Evolutionary conservation across 495 filamentous ascomycete species (phyloP), one percentile per base, ranked within the genome.

Genomic region (Xylaria castorea): DNA sequence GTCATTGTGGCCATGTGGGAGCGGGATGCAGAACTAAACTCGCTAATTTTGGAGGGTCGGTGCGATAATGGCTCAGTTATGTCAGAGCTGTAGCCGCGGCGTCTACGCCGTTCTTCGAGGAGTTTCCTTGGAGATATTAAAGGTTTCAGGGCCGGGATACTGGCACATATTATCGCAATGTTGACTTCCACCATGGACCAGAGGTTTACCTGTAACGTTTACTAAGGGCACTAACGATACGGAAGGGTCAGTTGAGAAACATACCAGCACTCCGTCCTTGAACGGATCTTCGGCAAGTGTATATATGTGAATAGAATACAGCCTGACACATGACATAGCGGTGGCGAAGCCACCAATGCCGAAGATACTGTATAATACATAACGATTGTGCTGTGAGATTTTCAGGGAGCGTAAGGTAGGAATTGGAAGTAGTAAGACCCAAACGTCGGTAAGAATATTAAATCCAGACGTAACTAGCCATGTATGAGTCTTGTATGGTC

Each of bases 371-470:
- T 85, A 81, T 7, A 89, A 80, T 20, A 82, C 84, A 8, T 76
- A 80, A 0, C 71, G 71, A n/a, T 80, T 85, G 48, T 85, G 82
- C 64, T 84, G 80, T 11, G 76, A 74, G 62, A 83, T 79, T 27
- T 66, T 71, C 61, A 86, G 77, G 0, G 75, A 69, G 68, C 78
- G 79, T 3, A 89, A 78, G 0, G 84, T 85, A 6, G 79, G 80
- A 40, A 89, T 73, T 7, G 87, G 88, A 1, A 89, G 82, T 2
- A 78, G 34, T 51, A 90, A 71, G 68, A 90, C 86, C 80, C 85
- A 84, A 42, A 87, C 76, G 72, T 89, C 88, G 18, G 83, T 81
- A 18, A 86, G 20, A 64, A 89, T 87, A 73, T 88, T 87, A 71
- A 86, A 82, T 6, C 77, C 75, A 12, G 86, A 85, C 1, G 85